These are phyloP conservation scores for Ettlia oleoabundans DNA, from an alignment of 139 green algal genomes.

Conservation along the genomic window DNA sequence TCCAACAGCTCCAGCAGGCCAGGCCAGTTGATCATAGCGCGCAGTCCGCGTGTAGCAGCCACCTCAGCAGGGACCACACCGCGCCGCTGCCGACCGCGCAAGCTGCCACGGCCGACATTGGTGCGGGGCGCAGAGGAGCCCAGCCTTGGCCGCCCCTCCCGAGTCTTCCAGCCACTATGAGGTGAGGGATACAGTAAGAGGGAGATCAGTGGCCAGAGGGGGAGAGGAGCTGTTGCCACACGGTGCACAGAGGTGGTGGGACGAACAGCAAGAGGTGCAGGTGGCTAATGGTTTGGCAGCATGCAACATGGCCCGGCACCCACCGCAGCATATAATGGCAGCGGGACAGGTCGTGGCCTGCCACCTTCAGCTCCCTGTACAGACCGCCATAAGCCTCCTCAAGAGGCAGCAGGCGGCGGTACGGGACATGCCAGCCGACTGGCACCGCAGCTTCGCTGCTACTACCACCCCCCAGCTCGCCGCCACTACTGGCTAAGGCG, in stretches of 20 bases:
- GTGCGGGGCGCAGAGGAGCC: background rate
- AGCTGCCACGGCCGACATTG: background rate
- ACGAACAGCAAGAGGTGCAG: no score
- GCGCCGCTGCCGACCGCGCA: background rate
- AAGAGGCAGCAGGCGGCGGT: background rate
- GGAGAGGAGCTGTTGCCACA: background rate
- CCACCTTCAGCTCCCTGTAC: conserved; percentile 26
- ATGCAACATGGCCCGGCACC: no score
- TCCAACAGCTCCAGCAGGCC: conserved; percentile 35
- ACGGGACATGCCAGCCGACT: conserved; percentile 18
- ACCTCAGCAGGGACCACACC: conserved; percentile 14
- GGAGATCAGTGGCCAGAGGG: background rate
- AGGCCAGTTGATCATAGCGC: conserved; percentile 31
- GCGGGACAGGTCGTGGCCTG: background rate
- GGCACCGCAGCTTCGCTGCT: background rate
- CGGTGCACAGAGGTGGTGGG: no score
- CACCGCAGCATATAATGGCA: conserved; percentile 37
- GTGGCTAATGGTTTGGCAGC: no score
- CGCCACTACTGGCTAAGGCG: background rate
- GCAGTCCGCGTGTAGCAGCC: conserved; percentile 14
- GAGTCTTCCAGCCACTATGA: conserved; percentile 29
- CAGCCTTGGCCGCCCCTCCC: conserved; percentile 16
- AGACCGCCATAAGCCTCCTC: conserved; percentile 27
- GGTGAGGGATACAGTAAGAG: background rate
- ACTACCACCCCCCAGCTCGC: background rate